Base-by-base conservation (phyloP, 805 yeast species). In the Kazachstania viticola region DNA sequence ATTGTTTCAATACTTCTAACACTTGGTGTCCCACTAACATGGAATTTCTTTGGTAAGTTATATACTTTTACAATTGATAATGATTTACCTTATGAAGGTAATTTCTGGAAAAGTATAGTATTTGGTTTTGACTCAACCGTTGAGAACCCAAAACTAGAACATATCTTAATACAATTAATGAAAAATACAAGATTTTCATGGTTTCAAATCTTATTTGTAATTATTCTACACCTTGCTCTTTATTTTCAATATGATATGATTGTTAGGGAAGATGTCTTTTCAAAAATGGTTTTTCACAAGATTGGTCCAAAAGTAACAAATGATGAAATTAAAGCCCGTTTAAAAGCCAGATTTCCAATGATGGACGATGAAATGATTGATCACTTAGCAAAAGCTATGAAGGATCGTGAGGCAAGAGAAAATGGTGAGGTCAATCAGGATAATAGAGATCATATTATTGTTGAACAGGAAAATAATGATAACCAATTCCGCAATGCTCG, bases 201-300 rank as follows among this genome's bases (percentile, higher is more conserved):
- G 1, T 15, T 44, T 11, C 65, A 65, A 35, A 53, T 74, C 3
- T 9, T 64, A 1, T 46, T 63, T 17, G 56, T 65, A 14, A 51
- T 67, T 2, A 34, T 65, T 3, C 51, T 67, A 17, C 65, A 62
- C 35, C 39, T 70, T 13, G 66, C 72, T 4, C 35, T 73, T 5
- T 69, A 71, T 46, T 60, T 75, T 15, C 74, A 69, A 38, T 79
- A 77, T 48, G 85, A 79, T 42, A 74, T 79, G 73, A 78, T 79
- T 12, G 70, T 72, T 1, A 60, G 74, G 33, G 93, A 80, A 49
- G 73, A 75, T 29, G 84, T 83, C 0, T 78, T 76, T 49, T 53
- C 61, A 18, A 73, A 71, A 46, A 63, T 78, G 49, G 58, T 79
- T 13, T 50, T 65, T 32, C 71, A 64, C 39, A 69, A 67, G 36